Percentiles rank a stretch among this genome's conserved stretches.
Conservation (phyloP, 23 red algal species). For the Agarophyton chilense region DNA sequence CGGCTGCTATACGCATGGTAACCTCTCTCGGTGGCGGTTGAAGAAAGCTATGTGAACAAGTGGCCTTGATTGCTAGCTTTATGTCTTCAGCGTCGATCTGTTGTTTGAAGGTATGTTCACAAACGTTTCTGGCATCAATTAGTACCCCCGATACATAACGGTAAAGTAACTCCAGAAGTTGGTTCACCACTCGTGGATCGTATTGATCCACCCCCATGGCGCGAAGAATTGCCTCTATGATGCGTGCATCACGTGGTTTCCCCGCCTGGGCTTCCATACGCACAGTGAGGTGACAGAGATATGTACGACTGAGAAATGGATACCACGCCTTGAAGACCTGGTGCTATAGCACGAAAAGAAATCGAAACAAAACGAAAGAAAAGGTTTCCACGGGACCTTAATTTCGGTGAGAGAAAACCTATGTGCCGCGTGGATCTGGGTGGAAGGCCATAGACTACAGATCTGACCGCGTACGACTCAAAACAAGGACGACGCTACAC, state of each 20-base stretch:
- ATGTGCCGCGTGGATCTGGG: too few species aligned
- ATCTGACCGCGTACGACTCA: too few species aligned
- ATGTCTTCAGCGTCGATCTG: conserved; percentile 84
- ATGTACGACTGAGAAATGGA: too few species aligned
- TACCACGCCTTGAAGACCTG: too few species aligned
- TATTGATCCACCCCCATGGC: conserved; percentile 83
- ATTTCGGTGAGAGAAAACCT: too few species aligned
- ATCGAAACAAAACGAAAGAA: too few species aligned
- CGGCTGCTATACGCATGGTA: conserved; percentile 59
- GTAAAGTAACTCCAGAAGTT: conserved; percentile 90
- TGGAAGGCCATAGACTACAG: too few species aligned
- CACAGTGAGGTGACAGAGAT: neutral
- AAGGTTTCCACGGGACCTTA: too few species aligned
- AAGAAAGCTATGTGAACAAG: conserved; percentile 64
- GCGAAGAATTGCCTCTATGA: conserved; percentile 80
- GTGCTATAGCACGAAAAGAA: too few species aligned
- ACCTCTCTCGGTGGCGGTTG: conserved; percentile 84
- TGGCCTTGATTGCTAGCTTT: conserved; percentile 74
- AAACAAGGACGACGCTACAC: too few species aligned
- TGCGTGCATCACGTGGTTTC: conserved; percentile 79
- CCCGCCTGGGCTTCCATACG: neutral
- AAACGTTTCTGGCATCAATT: conserved; percentile 53
- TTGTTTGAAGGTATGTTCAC: conserved; percentile 69
- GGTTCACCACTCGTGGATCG: conserved; percentile 82
- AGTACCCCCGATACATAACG: conserved; percentile 85